Conservation (phyloP, 495 filamentous ascomycete genomes). For the Pseudoneurospora amorphoporcata region DNA sequence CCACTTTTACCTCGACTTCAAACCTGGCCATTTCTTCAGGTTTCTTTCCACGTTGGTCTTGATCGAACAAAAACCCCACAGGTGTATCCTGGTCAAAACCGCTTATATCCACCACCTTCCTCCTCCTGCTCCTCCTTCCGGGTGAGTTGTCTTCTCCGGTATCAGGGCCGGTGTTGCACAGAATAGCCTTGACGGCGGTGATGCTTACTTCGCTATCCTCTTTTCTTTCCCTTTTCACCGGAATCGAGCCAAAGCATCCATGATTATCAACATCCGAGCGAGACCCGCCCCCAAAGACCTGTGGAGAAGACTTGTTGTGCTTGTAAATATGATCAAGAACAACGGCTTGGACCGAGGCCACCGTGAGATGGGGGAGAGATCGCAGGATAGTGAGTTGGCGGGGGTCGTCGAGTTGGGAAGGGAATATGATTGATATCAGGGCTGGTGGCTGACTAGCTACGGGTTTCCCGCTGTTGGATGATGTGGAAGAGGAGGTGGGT, state of each 20-base stretch:
- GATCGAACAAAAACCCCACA: neutral
- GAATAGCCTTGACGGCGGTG: neutral
- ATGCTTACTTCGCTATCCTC: neutral
- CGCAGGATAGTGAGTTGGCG: neutral
- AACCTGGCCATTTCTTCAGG: slow-evolving; percentile 17
- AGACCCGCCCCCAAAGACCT: neutral
- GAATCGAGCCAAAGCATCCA: too few relatives aligned
- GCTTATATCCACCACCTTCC: neutral
- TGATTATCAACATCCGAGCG: neutral
- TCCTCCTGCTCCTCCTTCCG: neutral
- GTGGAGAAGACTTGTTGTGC: neutral
- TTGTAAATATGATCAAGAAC: neutral
- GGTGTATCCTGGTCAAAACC: neutral
- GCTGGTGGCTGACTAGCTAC: neutral
- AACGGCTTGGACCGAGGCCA: neutral
- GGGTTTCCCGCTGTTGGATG: neutral
- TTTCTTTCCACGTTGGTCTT: neutral
- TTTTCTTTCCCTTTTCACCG: neutral
- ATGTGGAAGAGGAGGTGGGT: neutral
- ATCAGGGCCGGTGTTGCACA: neutral
- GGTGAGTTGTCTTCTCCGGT: too few relatives aligned
- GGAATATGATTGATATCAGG: neutral
- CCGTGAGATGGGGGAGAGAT: neutral
- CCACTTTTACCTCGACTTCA: slow-evolving; percentile 22
- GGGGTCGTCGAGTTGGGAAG: neutral